Base-by-base conservation (phyloP, 2,329 filamentous ascomycete species). In the Colletotrichum sp. region DNA sequence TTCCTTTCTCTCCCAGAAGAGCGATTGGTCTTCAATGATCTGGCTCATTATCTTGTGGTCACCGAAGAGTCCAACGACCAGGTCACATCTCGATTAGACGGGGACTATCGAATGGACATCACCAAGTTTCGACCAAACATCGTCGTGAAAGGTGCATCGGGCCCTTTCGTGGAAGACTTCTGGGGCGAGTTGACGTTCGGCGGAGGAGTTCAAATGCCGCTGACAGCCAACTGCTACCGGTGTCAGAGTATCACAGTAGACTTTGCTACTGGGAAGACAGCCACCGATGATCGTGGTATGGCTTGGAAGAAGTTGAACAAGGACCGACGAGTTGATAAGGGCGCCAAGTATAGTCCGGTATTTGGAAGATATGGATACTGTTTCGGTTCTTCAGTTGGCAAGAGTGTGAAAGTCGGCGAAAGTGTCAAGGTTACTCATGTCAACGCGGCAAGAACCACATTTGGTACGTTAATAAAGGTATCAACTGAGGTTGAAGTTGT, bases 11-110 rank as follows among this genome's bases (percentile, higher is more conserved):
- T 64, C 49, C 34, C 66, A 8, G 49, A 16, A 52, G 86, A 88
- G 52, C 89, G 87, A 80, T 88, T 96, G 62, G 91, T 90, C 3
- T 96, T 96, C 84, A 91, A 92, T 49, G 95, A 97, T 83, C 90
- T 91, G 77, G 94, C 95, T 2, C 93, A 95, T 1, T 94, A 94
- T 82, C 89, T 98, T 16, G 84, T 98, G 28, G 89, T 93, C 8
- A 94, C 93, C 1, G 89, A 93, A 76, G 89, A 91, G 3, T 97
- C 94, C 1, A 89, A 96, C n/a, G 84, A 88, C n/a, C 89, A 95
- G 79, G 90, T 69, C 0, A 60, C 52, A 16, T 60, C 70, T 10
- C 70, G 70, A 8, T 34, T 72, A 8, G 70, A 52, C 1, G 63
- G 64, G 10, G 64, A 60, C 18, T 34, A 6, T 18, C 44, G 18